phyloP scores from a whole-genome alignment of 352 stramenopile genomes.

The Peronospora destructor region DNA sequence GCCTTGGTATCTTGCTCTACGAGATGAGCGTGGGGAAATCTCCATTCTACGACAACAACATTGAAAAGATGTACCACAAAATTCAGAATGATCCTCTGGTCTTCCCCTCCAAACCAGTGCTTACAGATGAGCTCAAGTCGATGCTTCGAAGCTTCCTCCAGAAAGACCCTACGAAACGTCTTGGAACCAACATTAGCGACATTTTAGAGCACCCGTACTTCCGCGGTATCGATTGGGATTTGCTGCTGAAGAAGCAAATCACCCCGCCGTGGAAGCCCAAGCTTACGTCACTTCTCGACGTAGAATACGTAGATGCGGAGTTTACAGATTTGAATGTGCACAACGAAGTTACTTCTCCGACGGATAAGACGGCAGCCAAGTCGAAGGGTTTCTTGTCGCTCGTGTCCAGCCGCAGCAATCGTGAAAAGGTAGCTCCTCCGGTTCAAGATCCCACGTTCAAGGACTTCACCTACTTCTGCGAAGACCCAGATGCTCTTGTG shows the following conservation, averaged over 20 bases:
- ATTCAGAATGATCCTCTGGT: conserved; percentile 83
- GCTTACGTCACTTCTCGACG: conserved; percentile 70
- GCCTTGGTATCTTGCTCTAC: conserved; percentile 87
- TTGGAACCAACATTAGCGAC: conserved; percentile 84
- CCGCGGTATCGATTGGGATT: conserved; percentile 73
- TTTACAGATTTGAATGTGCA: conserved; percentile 82
- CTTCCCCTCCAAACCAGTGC: conserved; percentile 69
- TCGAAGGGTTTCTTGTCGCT: conserved; percentile 82
- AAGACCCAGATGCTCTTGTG: conserved; percentile 80
- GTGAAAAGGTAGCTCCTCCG: conserved; percentile 61
- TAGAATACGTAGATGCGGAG: conserved; percentile 82
- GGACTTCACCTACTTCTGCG: conserved; percentile 87
- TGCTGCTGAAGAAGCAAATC: conserved; percentile 78
- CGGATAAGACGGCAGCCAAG: conserved; percentile 62
- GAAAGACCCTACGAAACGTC: conserved; percentile 80
- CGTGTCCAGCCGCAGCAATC: conserved; percentile 54
- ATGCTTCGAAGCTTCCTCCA: conserved; percentile 77
- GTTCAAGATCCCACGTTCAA: conserved; percentile 86
- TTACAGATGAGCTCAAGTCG: conserved; percentile 69
- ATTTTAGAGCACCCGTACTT: conserved; percentile 83
- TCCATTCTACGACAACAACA: conserved; percentile 91
- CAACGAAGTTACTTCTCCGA: conserved; percentile 77
- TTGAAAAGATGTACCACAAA: conserved; percentile 91
- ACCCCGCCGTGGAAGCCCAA: conserved; percentile 83
- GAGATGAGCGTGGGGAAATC: conserved; percentile 91